Evolutionary conservation across 176 grass and related monocot species (phyloP).

Genomic region (Alopecurus myosuroides): DNA sequence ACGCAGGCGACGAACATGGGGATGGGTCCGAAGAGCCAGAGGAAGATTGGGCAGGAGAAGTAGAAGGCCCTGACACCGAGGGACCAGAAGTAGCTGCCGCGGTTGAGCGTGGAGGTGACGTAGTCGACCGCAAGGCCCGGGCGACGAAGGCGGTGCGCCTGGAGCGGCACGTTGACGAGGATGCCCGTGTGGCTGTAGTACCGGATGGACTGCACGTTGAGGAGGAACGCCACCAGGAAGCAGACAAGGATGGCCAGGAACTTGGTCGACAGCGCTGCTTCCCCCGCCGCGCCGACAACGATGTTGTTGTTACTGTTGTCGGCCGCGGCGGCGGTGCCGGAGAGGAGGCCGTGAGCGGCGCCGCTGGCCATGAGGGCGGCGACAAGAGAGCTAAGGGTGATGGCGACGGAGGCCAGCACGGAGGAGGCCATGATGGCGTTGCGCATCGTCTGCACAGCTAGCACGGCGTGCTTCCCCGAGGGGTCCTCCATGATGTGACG

Average conservation of each 20-base stretch:
- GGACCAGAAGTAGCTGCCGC: conserved; percentile 62
- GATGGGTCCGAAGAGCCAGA: conserved; percentile 62
- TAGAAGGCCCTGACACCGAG: conserved; percentile 52
- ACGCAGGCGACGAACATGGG: conserved; percentile 41
- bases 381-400: conserved; percentile 57
- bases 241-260: conserved; percentile 69
- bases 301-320: background rate
- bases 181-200: conserved; percentile 75
- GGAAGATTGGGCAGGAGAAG: conserved; percentile 66
- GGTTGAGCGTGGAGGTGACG: conserved; percentile 43
- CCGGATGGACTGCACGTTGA: conserved; percentile 81
- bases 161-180: conserved; percentile 57
- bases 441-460: conserved; percentile 49
- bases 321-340: background rate
- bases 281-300: background rate
- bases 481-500: conserved; percentile 73
- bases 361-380: conserved; percentile 44
- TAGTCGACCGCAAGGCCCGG: conserved; percentile 28
- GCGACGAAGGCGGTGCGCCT: conserved; percentile 13
- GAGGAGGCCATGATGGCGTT: conserved; percentile 87
- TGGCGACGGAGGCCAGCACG: conserved; percentile 53
- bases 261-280: conserved; percentile 29
- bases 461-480: conserved; percentile 53
- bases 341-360: background rate
- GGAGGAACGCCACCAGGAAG: conserved; percentile 84